A percentile compares a stretch with the other conserved stretches of the same genome.
These are phyloP conservation scores for Aspergillus sojae DNA, from an alignment of 2,329 filamentous ascomycete genomes.

Conservation along the genomic window DNA sequence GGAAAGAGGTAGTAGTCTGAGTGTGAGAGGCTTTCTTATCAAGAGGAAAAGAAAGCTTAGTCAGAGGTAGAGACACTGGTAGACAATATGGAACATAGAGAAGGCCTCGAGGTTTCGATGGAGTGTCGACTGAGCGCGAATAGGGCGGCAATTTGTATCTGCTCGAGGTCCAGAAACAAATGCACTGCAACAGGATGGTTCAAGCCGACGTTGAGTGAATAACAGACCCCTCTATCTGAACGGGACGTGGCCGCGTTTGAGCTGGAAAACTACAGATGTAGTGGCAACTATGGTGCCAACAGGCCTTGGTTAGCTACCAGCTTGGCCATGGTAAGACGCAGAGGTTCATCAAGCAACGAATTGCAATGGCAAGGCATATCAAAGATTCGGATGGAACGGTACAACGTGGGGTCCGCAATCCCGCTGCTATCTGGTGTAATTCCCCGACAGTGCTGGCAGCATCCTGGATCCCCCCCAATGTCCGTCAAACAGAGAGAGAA, in stretches of 20 bases:
- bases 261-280: slow-evolving; percentile 4
- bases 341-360: neutral
- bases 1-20: neutral
- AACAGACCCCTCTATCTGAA: neutral
- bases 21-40: neutral
- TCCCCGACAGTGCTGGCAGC: slow-evolving; percentile 4
- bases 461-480: slow-evolving; percentile 2
- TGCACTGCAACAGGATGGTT: neutral
- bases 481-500: slow-evolving; percentile 3
- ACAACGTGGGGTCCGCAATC: slow-evolving; percentile 3
- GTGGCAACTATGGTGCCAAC: slow-evolving; percentile 4
- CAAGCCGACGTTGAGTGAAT: neutral
- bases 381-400: neutral
- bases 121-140: neutral
- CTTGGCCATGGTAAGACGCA: neutral
- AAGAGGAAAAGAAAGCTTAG: neutral
- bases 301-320: slow-evolving; percentile 3
- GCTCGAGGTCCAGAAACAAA: neutral
- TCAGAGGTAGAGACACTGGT: neutral
- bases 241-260: slow-evolving; percentile 5
- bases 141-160: neutral
- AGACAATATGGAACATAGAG: slow-evolving; percentile 1
- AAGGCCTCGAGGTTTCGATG: neutral
- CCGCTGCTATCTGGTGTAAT: neutral
- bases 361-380: slow-evolving; percentile 1